A percentile compares a stretch with the other conserved stretches of the same genome.
phyloP scores from a whole-genome alignment of 495 filamentous ascomycete genomes.

The Aspergillus ellipticus region DNA sequence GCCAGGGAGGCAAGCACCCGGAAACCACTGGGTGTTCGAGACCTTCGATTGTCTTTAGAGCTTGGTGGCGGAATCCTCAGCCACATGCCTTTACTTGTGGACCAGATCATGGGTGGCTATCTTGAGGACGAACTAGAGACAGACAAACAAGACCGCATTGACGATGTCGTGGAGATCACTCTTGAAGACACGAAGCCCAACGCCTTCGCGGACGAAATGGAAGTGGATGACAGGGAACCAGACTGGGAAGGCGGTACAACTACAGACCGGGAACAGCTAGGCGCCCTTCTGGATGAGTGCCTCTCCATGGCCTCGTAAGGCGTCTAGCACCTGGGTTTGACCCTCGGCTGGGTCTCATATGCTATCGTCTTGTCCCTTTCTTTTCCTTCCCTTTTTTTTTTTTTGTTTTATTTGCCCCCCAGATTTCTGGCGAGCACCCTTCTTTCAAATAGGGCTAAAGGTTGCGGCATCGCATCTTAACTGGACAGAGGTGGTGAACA shows the following conservation, averaged over 20 bases:
- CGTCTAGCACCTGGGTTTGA: too few species aligned
- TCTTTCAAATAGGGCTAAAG: not conserved
- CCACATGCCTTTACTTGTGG: conserved; percentile 70
- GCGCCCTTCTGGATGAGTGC: conserved; percentile 65
- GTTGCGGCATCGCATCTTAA: conserved; percentile 16
- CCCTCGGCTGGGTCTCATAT: too few species aligned
- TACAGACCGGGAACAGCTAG: conserved; percentile 60
- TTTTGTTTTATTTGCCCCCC: conserved; percentile 11
- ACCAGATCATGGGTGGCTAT: conserved; percentile 67
- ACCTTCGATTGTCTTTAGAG: conserved; percentile 71
- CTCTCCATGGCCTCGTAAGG: conserved; percentile 47
- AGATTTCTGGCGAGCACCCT: not conserved
- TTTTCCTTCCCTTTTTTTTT: conserved; percentile 4
- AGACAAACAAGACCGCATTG: conserved; percentile 45
- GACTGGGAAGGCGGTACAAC: conserved; percentile 70
- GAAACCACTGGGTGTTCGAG: conserved; percentile 68
- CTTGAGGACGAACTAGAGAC: conserved; percentile 73
- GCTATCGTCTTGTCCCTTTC: conserved; percentile 4
- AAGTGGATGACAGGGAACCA: conserved; percentile 60
- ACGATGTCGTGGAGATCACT: conserved; percentile 22
- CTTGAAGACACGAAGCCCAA: conserved; percentile 37
- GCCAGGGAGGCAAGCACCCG: conserved; percentile 64
- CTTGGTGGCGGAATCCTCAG: conserved; percentile 70
- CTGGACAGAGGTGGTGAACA: conserved; percentile 7
- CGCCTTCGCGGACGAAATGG: conserved; percentile 52